A percentile compares a stretch with the other conserved stretches of the same genome.
These are phyloP conservation scores for Trametes meyenii DNA, from an alignment of 768 basidiomycete genomes.

Conservation along the genomic window DNA sequence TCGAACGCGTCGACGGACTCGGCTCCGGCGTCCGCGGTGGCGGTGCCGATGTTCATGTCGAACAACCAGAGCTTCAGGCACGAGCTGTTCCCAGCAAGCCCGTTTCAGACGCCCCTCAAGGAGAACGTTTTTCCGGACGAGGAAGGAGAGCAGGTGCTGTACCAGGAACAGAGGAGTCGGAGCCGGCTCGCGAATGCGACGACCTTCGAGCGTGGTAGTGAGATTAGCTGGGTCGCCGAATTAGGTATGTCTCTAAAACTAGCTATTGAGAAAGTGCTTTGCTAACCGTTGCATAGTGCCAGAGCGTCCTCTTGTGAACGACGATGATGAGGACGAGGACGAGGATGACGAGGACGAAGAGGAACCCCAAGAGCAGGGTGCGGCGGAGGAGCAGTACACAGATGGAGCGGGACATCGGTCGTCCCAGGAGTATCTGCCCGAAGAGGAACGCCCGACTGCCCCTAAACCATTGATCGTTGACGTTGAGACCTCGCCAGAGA, in stretches of 20 bases:
- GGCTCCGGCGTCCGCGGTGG: constrained; percentile 41
- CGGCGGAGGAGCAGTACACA: constrained; percentile 6
- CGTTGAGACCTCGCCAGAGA: constrained; percentile 60
- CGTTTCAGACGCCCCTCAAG: constrained; percentile 71
- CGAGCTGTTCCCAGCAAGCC: constrained; percentile 67
- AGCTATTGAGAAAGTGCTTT: background rate
- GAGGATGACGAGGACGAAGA: constrained; percentile 39
- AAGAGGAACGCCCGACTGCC: constrained; percentile 44
- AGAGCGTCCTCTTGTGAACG: constrained; percentile 64
- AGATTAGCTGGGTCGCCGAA: constrained; percentile 77
- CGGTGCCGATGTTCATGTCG: constrained; percentile 54
- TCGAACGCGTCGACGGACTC: constrained; percentile 51
- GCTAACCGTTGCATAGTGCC: constrained; percentile 44
- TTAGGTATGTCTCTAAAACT: constrained; percentile 52
- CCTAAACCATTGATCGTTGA: constrained; percentile 68
- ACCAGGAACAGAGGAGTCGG: constrained; percentile 31
- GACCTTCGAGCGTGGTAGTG: constrained; percentile 43
- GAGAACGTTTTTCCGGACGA: constrained; percentile 65
- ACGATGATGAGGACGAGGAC: constrained; percentile 56
- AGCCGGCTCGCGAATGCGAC: constrained; percentile 27
- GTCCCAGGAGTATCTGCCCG: constrained; percentile 49
- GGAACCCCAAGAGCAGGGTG: constrained; percentile 9
- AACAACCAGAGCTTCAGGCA: constrained; percentile 52
- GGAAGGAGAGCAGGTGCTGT: constrained; percentile 65
- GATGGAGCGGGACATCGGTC: constrained; percentile 46